A percentile compares a stretch with the other conserved stretches of the same genome.
Conservation (phyloP, 257 asterid genomes). For the Ligustrum vulgare region DNA sequence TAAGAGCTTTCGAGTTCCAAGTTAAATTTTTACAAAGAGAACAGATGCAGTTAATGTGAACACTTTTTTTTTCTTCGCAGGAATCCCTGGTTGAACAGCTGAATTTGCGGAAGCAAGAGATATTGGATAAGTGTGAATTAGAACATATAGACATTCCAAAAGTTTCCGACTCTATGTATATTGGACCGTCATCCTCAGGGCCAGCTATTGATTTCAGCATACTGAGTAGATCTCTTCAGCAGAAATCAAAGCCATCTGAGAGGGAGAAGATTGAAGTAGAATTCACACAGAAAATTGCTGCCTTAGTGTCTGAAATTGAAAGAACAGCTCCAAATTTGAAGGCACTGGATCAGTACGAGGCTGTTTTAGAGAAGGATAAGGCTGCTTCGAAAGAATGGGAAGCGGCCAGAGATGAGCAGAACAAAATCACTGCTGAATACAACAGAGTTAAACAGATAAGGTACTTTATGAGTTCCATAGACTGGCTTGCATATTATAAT, state of each 20-base stretch:
- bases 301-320: constrained; percentile 71
- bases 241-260: constrained; percentile 70
- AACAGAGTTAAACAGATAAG: constrained; percentile 69
- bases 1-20: constrained; percentile 13
- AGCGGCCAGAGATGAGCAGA: constrained; percentile 86
- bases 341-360: constrained; percentile 91
- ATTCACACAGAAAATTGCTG: constrained; percentile 68
- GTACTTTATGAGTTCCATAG: constrained; percentile 34
- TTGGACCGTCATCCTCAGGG: constrained; percentile 45
- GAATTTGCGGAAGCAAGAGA: constrained; percentile 70
- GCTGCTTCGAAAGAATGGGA: constrained; percentile 83
- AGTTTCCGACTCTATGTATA: constrained; percentile 80
- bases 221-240: constrained; percentile 69
- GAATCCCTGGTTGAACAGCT: constrained; percentile 83
- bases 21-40: constrained; percentile 1
- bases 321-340: constrained; percentile 92
- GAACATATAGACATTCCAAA: constrained; percentile 77
- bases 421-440: constrained; percentile 62
- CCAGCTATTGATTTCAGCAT: constrained; percentile 76
- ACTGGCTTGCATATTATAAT: not conserved
- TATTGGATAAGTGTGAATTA: constrained; percentile 85
- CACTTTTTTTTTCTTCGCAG: constrained; percentile 42
- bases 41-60: not conserved
- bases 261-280: constrained; percentile 89
- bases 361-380: constrained; percentile 75